Percentiles rank a stretch among this genome's conserved stretches.
Conservation (phyloP, 2,329 filamentous ascomycete genomes). For the Venturia effusa region DNA sequence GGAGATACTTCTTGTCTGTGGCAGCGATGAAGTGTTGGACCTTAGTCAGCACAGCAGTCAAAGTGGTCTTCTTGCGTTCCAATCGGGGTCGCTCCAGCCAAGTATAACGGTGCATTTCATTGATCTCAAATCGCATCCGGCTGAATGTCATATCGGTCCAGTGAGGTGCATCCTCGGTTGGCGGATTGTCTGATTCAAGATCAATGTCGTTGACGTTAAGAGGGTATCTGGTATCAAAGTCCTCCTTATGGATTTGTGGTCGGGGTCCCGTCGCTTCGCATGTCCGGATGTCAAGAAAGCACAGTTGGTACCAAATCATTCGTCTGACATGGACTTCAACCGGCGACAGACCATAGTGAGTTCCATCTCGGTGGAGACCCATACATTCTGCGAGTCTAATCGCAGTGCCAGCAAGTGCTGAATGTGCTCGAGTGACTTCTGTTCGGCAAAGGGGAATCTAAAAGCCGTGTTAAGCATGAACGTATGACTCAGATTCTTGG, state of each 20-base stretch:
- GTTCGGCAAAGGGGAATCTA: conserved; percentile 61
- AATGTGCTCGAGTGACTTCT: conserved; percentile 64
- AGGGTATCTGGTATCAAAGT: conserved; percentile 64
- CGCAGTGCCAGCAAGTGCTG: conserved; percentile 59
- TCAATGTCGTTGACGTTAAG: conserved; percentile 59
- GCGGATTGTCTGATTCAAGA: conserved; percentile 34
- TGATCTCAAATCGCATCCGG: conserved; percentile 60
- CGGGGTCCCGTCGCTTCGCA: conserved; percentile 64
- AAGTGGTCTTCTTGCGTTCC: conserved; percentile 48
- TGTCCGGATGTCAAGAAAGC: conserved; percentile 64
- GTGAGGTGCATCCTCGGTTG: conserved; percentile 35
- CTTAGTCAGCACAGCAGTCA: conserved; percentile 55
- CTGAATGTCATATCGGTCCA: conserved; percentile 61
- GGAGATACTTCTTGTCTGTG: conserved; percentile 55
- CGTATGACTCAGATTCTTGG: not conserved
- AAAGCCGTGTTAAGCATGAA: conserved; percentile 12
- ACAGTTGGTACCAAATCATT: conserved; percentile 67
- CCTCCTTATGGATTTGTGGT: conserved; percentile 59
- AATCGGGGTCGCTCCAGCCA: conserved; percentile 60
- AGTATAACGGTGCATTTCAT: conserved; percentile 59
- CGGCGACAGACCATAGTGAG: conserved; percentile 52
- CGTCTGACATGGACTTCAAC: conserved; percentile 62
- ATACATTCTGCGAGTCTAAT: conserved; percentile 68
- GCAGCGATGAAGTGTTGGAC: conserved; percentile 56
- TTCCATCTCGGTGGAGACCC: conserved; percentile 62